Base-by-base conservation (phyloP, 768 basidiomycete genomes). In the Amanita pseudoporphyria region DNA sequence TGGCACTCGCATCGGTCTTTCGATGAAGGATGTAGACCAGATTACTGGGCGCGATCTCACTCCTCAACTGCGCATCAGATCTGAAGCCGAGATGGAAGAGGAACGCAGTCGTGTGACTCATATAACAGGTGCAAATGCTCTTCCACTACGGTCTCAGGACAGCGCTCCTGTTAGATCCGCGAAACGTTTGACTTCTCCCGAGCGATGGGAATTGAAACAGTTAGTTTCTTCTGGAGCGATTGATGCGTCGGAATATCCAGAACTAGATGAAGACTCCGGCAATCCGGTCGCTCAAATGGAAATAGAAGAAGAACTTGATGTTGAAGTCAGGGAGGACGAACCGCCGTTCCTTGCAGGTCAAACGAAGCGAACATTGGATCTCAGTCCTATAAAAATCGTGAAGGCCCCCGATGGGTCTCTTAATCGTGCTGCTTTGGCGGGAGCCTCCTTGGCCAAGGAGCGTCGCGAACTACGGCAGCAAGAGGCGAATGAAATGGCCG, bases 171-270 rank as follows among this genome's bases (percentile, higher is more conserved):
- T 82, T 13, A 79, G 82, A 28, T 88, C 86, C 2, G 90, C 92
- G 0, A 93, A 92, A 60, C 79, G 95, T 13, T 70, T 98, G 51
- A 94, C 94, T 1, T 93, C 89, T 6, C 96, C 96, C 1, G 96
- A 99, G 65, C 82, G 96, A 24, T 99, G 96, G 93, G 96, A 99
- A 70, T 94, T 99, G 67, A 97, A 98, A 66, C 96, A 98, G 63
- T 79, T 99, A 50, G 96, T 98, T 49, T 88, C 96, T 1, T 96
- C 93, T 26, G 96, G 96, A 37, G 88, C 83, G 13, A 78, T 97
- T 48, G 82, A 84, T 55, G 86, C 94, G 9, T 85, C 93, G 3
- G 96, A 98, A 63, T 95, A 94, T 59, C 93, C 92, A 2, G 89
- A 95, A 26, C 71, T 96, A 45, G 89, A 94, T 54, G 91, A 93